phyloP scores from a whole-genome alignment of 352 stramenopile species.

The Lagenidium giganteum region DNA sequence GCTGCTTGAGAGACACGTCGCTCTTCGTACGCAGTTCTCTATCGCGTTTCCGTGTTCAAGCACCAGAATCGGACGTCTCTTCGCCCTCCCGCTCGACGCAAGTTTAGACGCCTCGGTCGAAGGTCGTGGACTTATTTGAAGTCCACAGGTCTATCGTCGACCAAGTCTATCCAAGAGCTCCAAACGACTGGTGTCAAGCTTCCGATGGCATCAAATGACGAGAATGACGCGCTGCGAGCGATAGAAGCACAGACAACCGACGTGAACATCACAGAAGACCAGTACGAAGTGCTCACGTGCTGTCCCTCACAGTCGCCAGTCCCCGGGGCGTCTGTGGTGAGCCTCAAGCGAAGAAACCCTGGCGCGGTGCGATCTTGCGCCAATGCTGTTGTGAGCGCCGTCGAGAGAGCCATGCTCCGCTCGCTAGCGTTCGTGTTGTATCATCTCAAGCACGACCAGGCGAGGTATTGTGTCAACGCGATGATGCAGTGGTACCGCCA shows the following conservation, averaged over 20 bases:
- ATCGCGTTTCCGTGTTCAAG: too few species aligned
- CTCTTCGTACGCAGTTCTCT: too few species aligned
- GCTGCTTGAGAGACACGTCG: too few species aligned
- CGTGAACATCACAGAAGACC: not conserved
- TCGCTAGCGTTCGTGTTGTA: conserved; percentile 67
- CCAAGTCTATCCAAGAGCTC: too few species aligned
- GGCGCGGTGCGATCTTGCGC: conserved; percentile 20
- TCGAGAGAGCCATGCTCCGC: conserved; percentile 59
- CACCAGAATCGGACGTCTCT: too few species aligned
- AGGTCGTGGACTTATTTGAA: too few species aligned
- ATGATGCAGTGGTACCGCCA: conserved; percentile 60
- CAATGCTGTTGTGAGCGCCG: conserved; percentile 40
- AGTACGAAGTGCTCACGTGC: not conserved
- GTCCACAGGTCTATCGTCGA: too few species aligned
- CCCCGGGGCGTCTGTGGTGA: not conserved
- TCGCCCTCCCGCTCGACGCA: too few species aligned
- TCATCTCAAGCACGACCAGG: conserved; percentile 46
- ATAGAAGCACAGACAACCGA: conserved; percentile 17
- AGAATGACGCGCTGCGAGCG: too few species aligned
- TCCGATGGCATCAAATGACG: too few species aligned
- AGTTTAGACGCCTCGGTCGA: too few species aligned
- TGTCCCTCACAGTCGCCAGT: not conserved
- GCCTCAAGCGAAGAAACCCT: not conserved
- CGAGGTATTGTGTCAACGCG: conserved; percentile 48
- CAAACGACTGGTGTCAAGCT: too few species aligned